These are phyloP conservation scores for Symbiodinium pilosum DNA, from an alignment of 73 alveolate species.

Conservation along the genomic window DNA sequence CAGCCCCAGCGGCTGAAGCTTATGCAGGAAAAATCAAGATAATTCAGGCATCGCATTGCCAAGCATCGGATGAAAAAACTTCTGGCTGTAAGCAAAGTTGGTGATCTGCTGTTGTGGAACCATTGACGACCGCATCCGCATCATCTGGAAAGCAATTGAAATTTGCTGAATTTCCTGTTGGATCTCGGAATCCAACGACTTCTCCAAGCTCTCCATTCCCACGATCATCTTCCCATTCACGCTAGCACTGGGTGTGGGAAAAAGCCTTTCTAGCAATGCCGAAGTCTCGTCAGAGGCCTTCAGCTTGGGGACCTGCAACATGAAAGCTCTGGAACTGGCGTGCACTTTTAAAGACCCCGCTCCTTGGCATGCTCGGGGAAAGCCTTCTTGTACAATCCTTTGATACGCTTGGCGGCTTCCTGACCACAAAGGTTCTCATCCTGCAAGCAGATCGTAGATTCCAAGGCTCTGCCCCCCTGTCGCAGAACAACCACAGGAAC, in stretches of 20 bases:
- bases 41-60: too few relatives aligned
- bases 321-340: not conserved
- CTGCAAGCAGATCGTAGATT: not conserved
- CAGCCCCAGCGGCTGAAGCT: too few relatives aligned
- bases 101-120: conserved; percentile 32
- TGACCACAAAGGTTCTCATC: conserved; percentile 28
- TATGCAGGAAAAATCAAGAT: too few relatives aligned
- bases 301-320: not conserved
- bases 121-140: conserved; percentile 9
- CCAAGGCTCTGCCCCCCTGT: not conserved
- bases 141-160: conserved; percentile 16
- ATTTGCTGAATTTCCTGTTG: conserved; percentile 29
- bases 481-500: not conserved
- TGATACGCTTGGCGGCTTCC: not conserved
- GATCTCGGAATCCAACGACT: conserved; percentile 39
- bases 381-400: conserved; percentile 4
- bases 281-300: not conserved
- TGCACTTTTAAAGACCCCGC: not conserved
- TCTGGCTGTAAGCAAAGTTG: conserved; percentile 46
- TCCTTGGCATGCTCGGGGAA: not conserved
- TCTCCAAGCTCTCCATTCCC: conserved; percentile 5
- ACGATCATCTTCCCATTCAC: conserved; percentile 39
- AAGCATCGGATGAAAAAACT: conserved; percentile 38
- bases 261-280: not conserved
- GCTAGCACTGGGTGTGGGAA: conserved; percentile 55